Base-by-base conservation (phyloP, 106 monocot genomes). In the Ottelia alismoides region DNA sequence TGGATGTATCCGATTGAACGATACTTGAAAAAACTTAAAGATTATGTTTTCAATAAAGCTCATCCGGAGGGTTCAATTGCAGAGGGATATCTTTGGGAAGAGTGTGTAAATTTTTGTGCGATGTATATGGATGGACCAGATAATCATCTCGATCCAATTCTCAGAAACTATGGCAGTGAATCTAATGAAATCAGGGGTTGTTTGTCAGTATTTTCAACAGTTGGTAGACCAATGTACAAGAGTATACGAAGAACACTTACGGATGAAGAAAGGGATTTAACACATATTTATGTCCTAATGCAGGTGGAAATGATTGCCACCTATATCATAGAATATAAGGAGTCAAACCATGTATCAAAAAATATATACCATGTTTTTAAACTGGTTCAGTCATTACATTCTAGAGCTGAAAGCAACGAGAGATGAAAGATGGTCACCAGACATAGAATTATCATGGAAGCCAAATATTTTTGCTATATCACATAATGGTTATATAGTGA, bases 1-100 rank as follows among this genome's bases (percentile, higher is more conserved):
- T 49, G 49, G 49, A 49, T 49, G 49, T 19, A 49, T 49, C 49
- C 49, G 6, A 35, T 12, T n/a, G n/a, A n/a, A n/a, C n/a, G n/a
- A n/a, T n/a, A n/a, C n/a, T n/a, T n/a, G n/a, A n/a, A n/a, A n/a
- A n/a, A n/a, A n/a, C n/a, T n/a, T n/a, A n/a, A n/a, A n/a, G n/a
- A n/a, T n/a, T n/a, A n/a, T n/a, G n/a, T n/a, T n/a, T n/a, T n/a
- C n/a, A n/a, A n/a, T n/a, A n/a, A n/a, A n/a, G n/a, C n/a, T n/a
- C n/a, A n/a, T n/a, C n/a, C n/a, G n/a, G n/a, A n/a, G n/a, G n/a
- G n/a, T n/a, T n/a, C n/a, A n/a, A n/a, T n/a, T n/a, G n/a, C n/a
- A n/a, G n/a, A n/a, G n/a, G n/a, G n/a, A n/a, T n/a, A n/a, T n/a
- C n/a, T n/a, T n/a, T n/a, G n/a, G n/a, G n/a, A n/a, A n/a, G n/a